Evolutionary conservation across 1,139 yeast species (phyloP).

Genomic region (Hanseniaspora uvarum): DNA sequence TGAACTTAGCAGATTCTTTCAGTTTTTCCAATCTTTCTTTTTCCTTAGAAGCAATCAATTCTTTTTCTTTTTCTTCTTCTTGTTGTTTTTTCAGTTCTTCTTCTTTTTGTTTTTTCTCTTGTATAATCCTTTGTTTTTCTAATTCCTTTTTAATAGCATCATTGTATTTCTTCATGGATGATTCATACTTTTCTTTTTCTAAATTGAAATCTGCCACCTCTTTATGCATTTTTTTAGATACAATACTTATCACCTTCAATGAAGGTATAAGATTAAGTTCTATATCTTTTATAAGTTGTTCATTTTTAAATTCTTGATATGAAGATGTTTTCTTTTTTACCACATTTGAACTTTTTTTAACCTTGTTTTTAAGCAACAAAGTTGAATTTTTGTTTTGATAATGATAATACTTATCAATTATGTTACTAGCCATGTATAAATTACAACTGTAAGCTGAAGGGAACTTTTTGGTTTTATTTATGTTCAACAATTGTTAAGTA

Average conservation of each 20-base stretch:
- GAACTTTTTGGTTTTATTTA: too few species aligned
- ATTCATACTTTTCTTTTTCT: slow-evolving; percentile 20
- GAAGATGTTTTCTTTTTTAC: neutral
- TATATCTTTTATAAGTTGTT: neutral
- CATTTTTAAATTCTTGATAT: neutral
- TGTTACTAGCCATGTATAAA: neutral
- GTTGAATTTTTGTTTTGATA: neutral
- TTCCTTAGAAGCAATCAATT: slow-evolving; percentile 12
- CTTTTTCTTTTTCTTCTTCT: slow-evolving; percentile 20
- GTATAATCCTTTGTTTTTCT: slow-evolving; percentile 17
- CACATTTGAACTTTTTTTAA: neutral
- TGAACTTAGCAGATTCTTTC: slow-evolving; percentile 18
- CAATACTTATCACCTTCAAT: neutral
- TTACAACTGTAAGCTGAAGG: too few species aligned
- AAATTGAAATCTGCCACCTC: slow-evolving; percentile 15
- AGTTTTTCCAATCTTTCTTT: slow-evolving; percentile 15
- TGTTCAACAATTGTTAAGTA: too few species aligned
- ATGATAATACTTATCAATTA: neutral
- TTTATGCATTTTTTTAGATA: neutral
- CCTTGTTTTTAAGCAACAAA: neutral
- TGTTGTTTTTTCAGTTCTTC: slow-evolving; percentile 19
- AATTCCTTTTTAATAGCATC: slow-evolving; percentile 19
- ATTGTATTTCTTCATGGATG: slow-evolving; percentile 18
- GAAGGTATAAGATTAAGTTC: slow-evolving; percentile 13
- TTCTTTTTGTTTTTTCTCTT: slow-evolving; percentile 20